phyloP scores from a whole-genome alignment of 164 flowering plant species.

The Platanus orientalis region DNA sequence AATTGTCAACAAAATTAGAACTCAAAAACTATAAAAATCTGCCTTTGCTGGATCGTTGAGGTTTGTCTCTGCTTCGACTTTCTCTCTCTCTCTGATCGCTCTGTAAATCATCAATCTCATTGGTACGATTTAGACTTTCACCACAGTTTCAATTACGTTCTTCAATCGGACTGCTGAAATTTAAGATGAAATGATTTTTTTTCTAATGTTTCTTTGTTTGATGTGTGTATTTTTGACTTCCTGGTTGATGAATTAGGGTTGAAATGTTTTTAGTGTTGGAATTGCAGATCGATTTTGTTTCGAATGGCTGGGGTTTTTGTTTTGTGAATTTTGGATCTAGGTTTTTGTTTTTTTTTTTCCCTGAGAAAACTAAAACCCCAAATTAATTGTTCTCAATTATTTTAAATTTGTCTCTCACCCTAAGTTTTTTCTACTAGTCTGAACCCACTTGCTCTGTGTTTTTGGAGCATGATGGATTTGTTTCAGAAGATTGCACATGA shows the following conservation, averaged over 20 bases:
- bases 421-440: too few relatives aligned
- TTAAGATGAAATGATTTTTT: neutral
- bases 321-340: slow-evolving; percentile 1
- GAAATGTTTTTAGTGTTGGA: slow-evolving; percentile 8
- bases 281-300: slow-evolving; percentile 9
- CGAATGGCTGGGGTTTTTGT: neutral
- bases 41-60: slow-evolving; percentile 9
- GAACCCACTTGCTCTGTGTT: too few relatives aligned
- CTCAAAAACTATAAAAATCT: neutral
- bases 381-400: too few relatives aligned
- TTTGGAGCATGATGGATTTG: too few relatives aligned
- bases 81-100: slow-evolving; percentile 4
- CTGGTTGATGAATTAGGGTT: neutral
- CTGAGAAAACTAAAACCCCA: too few relatives aligned
- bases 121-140: slow-evolving; percentile 11
- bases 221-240: too few relatives aligned
- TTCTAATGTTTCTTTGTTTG: too few relatives aligned
- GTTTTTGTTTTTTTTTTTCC: too few relatives aligned
- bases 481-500: too few relatives aligned
- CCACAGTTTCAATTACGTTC: neutral
- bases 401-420: too few relatives aligned
- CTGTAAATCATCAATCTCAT: slow-evolving; percentile 7
- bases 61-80: slow-evolving; percentile 5
- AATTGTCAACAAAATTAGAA: neutral
- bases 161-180: slow-evolving; percentile 1